Base-by-base conservation (phyloP, 176 grass and related monocot genomes). In the Oryza punctata region DNA sequence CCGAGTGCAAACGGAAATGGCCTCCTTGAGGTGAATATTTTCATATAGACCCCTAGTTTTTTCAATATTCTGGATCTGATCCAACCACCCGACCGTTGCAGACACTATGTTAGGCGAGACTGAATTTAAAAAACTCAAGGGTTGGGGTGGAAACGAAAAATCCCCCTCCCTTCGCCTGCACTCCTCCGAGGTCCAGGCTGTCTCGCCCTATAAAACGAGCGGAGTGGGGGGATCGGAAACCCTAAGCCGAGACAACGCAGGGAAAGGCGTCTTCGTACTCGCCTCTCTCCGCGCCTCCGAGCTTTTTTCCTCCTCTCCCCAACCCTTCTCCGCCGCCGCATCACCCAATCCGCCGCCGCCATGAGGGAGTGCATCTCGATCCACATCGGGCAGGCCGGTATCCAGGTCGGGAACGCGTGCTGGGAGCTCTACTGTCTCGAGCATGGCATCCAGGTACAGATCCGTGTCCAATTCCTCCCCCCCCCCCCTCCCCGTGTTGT, bases 381-480 rank as follows among this genome's bases (percentile, higher is more conserved):
- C 90, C 93, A 95, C 85, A 95, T 95, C 75, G 93, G 93, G 3
- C 93, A 95, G 85, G 93, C 90, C 64, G 93, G 93, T 35, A 95
- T 95, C 90, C 90, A 95, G 85, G 93, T 95, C 73, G 90, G 93
- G 7, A 95, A 95, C 76, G 85, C 87, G 10, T 95, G 93, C 93
- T 95, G 93, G 90, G 93, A 95, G 63, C 93, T 95, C 5, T 95
- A 95, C 90, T 95, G 93, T 87, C 93, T 95, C 47, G 93, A 95
- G 93, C 93, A 95, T 7, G 93, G 93, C 87, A 95, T 95, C 21
- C 90, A 95, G 93, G 93, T 95, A 89, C 24, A 0, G 18, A 73
- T 69, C 70, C 5, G 10, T 2, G 10, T 3, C 37, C 49, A 1
- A 25, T 66, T 72, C 21, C 1, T 2, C 4, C 1, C 3, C 5